Conservation (phyloP, 2,329 filamentous ascomycete genomes). For the Akanthomyces uredinophilus region DNA sequence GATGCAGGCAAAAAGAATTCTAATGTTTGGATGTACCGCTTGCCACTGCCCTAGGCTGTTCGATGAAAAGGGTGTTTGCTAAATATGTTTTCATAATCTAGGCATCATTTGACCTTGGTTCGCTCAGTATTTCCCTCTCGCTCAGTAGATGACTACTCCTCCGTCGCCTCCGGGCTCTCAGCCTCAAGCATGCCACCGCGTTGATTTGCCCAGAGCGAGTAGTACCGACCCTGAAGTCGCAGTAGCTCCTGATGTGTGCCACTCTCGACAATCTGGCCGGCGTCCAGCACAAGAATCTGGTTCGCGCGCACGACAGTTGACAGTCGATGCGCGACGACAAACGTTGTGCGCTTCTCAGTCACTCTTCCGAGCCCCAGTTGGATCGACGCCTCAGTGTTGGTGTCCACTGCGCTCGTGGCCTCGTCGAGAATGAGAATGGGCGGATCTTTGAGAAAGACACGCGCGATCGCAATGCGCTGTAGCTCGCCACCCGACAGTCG, state of each 20-base stretch:
- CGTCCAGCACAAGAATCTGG: slow-evolving; percentile 48
- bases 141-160: neutral
- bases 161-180: neutral
- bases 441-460: slow-evolving; percentile 64
- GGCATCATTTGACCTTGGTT: no score
- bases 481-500: slow-evolving; percentile 56
- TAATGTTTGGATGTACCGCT: no score
- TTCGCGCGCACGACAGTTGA: slow-evolving; percentile 54
- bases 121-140: neutral
- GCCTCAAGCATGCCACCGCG: neutral
- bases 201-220: slow-evolving; percentile 50
- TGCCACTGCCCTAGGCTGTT: no score
- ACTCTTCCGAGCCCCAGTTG: slow-evolving; percentile 47
- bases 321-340: slow-evolving; percentile 51
- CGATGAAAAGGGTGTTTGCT: no score
- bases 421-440: slow-evolving; percentile 68
- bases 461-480: slow-evolving; percentile 55
- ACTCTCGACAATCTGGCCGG: slow-evolving; percentile 45
- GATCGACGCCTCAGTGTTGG: slow-evolving; percentile 54
- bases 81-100: no score
- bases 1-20: no score
- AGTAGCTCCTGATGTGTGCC: slow-evolving; percentile 46
- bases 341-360: slow-evolving; percentile 45
- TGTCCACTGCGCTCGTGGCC: slow-evolving; percentile 64
- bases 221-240: slow-evolving; percentile 40